A percentile compares a stretch with the other conserved stretches of the same genome.
Conservation (phyloP, 495 filamentous ascomycete species). For the Clohesyomyces aquaticus region DNA sequence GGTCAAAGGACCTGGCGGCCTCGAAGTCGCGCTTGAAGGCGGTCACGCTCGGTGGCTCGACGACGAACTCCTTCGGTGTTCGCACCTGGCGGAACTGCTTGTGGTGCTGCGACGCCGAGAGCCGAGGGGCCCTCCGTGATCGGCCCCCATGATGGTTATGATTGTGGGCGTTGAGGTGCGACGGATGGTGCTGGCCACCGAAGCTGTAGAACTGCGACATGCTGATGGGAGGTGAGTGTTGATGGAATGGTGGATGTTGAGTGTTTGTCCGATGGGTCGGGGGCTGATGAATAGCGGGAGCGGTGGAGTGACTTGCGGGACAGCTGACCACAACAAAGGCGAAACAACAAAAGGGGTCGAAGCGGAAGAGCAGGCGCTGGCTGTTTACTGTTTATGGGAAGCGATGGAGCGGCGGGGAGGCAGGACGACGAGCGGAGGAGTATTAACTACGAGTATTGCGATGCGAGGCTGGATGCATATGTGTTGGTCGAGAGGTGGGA, state of each 20-base stretch:
- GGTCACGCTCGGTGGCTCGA: constrained; percentile 71
- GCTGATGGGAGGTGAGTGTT: neutral
- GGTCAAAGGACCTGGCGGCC: constrained; percentile 89
- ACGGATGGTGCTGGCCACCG: constrained; percentile 62
- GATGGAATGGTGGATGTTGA: constrained; percentile 18
- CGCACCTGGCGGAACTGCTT: constrained; percentile 81
- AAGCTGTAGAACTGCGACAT: constrained; percentile 59
- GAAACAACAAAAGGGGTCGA: constrained; percentile 46
- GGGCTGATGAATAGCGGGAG: constrained; percentile 7
- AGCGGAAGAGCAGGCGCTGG: neutral
- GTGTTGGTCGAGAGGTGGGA: constrained; percentile 40
- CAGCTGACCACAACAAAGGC: constrained; percentile 40
- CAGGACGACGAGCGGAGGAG: constrained; percentile 30
- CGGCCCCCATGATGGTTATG: constrained; percentile 79
- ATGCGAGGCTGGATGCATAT: constrained; percentile 9
- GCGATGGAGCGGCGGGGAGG: constrained; percentile 36
- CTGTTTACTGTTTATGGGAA: neutral
- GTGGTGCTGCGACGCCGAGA: constrained; percentile 79
- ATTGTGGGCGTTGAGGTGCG: constrained; percentile 53
- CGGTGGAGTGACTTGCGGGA: constrained; percentile 27
- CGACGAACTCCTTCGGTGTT: constrained; percentile 81
- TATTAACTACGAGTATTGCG: constrained; percentile 1
- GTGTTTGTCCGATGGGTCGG: constrained; percentile 7
- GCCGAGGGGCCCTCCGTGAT: constrained; percentile 82
- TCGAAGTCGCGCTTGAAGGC: constrained; percentile 86